A percentile compares a stretch with the other conserved stretches of the same genome.
Conservation (phyloP, 768 basidiomycete genomes). For the Neoboletus brunneissimus region DNA sequence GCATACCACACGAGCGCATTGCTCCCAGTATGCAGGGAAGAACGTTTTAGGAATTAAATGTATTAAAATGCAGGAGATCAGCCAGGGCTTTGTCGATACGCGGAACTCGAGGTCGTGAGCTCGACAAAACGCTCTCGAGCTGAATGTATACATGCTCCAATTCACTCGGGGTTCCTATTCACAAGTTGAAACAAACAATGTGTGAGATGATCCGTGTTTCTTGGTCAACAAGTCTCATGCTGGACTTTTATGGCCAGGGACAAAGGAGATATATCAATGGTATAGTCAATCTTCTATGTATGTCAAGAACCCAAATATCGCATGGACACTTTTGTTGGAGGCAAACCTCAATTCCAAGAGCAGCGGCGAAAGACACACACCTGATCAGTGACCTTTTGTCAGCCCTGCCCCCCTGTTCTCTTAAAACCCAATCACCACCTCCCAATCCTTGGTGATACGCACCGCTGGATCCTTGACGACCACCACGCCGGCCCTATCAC, state of each 20-base stretch:
- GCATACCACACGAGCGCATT: neutral
- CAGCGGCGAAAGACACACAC: too few relatives aligned
- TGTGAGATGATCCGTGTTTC: neutral
- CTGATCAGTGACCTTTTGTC: neutral
- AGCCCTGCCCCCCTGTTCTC: too few relatives aligned
- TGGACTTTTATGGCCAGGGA: too few relatives aligned
- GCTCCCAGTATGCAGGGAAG: neutral
- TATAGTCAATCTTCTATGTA: neutral
- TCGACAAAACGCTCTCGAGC: too few relatives aligned
- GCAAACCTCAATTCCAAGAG: too few relatives aligned
- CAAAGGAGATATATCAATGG: too few relatives aligned
- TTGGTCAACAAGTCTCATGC: neutral
- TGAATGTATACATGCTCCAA: neutral
- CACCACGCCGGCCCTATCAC: slow-evolving; percentile 57
- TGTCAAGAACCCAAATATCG: neutral
- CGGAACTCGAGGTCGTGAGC: neutral
- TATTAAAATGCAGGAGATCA: neutral
- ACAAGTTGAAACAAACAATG: neutral
- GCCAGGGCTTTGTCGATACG: neutral
- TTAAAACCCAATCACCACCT: slow-evolving; percentile 39
- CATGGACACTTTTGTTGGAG: neutral
- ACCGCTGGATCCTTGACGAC: slow-evolving; percentile 74
- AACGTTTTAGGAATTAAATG: neutral
- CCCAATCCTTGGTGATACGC: slow-evolving; percentile 61
- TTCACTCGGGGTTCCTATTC: neutral